phyloP scores from a whole-genome alignment of 495 filamentous ascomycete species.

The Xylaria acuta region DNA sequence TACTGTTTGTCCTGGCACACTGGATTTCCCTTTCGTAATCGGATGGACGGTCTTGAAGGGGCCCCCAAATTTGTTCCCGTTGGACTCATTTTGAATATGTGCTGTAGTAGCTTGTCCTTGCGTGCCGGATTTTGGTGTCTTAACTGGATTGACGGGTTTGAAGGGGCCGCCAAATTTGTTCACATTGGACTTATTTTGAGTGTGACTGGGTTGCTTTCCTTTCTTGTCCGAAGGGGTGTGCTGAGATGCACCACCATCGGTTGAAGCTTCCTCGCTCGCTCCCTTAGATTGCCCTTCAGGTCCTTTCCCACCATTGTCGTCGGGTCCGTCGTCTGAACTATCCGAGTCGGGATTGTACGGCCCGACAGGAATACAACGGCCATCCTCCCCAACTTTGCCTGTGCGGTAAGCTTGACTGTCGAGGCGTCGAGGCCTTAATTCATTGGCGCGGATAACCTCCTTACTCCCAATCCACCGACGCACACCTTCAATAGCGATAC shows the following conservation, averaged over 20 bases:
- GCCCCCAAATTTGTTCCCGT: neutral
- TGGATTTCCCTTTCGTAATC: neutral
- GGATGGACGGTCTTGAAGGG: neutral
- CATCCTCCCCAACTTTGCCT: conserved; percentile 9
- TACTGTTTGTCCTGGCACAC: neutral
- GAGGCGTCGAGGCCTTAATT: conserved; percentile 2
- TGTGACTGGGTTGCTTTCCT: neutral
- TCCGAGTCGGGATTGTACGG: neutral
- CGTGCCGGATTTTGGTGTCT: neutral
- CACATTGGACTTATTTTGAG: neutral
- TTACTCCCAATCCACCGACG: conserved; percentile 15
- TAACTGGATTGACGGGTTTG: neutral
- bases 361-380: conserved; percentile 5
- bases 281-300: neutral
- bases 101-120: neutral
- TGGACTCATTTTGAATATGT: too few relatives aligned
- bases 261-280: neutral
- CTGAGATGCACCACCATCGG: neutral
- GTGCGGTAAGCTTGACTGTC: conserved; percentile 1
- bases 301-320: neutral
- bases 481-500: conserved; percentile 20
- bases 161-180: neutral
- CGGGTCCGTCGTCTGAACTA: neutral
- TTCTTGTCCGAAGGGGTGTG: neutral
- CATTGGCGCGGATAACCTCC: conserved; percentile 9